Percentiles rank a stretch among this genome's conserved stretches.
Conservation (phyloP, 2,329 filamentous ascomycete genomes). For the Cladophialophora yegresii region DNA sequence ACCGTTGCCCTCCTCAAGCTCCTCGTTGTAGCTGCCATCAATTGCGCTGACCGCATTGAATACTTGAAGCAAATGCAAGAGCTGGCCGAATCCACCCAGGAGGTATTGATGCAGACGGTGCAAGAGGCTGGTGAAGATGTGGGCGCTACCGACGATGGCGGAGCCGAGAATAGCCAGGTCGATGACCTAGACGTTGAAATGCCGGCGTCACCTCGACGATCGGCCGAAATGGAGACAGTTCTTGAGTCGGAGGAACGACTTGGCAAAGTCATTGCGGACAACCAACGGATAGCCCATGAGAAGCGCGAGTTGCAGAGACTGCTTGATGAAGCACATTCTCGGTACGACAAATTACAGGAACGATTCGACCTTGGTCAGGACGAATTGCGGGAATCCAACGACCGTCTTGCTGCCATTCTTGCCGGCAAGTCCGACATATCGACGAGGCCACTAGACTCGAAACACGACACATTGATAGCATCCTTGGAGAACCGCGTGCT, state of each 20-base stretch:
- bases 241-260: constrained; percentile 53
- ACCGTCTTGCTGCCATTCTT: constrained; percentile 55
- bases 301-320: constrained; percentile 53
- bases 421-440: constrained; percentile 50
- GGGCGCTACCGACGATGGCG: constrained; percentile 37
- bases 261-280: constrained; percentile 52
- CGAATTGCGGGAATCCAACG: constrained; percentile 51
- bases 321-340: constrained; percentile 58
- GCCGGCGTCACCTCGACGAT: constrained; percentile 24
- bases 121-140: constrained; percentile 47
- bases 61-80: constrained; percentile 56
- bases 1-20: constrained; percentile 61
- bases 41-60: constrained; percentile 58
- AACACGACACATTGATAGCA: constrained; percentile 72
- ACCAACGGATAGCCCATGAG: constrained; percentile 61
- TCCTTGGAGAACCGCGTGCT: constrained; percentile 68
- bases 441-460: constrained; percentile 51
- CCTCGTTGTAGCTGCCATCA: constrained; percentile 63
- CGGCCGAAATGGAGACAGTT: constrained; percentile 45
- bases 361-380: constrained; percentile 52
- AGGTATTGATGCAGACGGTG: constrained; percentile 51
- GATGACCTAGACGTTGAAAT: constrained; percentile 9
- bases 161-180: constrained; percentile 5
- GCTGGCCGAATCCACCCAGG: constrained; percentile 48
- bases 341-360: constrained; percentile 59